Evolutionary conservation across 1,139 yeast genomes (phyloP).

Genomic region (Diutina ranongensis): DNA sequence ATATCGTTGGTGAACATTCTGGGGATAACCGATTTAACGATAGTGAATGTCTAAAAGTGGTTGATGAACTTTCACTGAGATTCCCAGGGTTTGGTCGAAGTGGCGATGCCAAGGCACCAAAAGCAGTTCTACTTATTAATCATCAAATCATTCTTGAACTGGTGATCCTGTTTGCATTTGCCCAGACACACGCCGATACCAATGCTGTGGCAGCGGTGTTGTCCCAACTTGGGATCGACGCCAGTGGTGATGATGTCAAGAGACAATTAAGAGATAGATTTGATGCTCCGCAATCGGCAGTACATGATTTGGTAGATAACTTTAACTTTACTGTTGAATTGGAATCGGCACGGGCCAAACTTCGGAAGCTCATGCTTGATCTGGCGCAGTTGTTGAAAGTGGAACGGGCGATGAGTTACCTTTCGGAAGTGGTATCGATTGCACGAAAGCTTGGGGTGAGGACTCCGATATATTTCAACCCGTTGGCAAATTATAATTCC

Average conservation of each 20-base stretch:
- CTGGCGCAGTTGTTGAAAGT: constrained; percentile 53
- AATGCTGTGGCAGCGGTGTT: constrained; percentile 63
- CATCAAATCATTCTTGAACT: constrained; percentile 72
- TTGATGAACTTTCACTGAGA: constrained; percentile 56
- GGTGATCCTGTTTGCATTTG: constrained; percentile 52
- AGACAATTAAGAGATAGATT: constrained; percentile 56
- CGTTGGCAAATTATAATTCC: constrained; percentile 73
- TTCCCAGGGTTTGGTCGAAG: constrained; percentile 51
- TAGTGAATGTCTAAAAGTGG: constrained; percentile 76
- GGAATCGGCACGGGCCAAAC: constrained; percentile 47
- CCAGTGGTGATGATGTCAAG: constrained; percentile 54
- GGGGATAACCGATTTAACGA: constrained; percentile 23
- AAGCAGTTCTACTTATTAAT: constrained; percentile 51
- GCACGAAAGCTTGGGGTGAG: constrained; percentile 42
- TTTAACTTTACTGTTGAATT: constrained; percentile 69
- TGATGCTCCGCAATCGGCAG: constrained; percentile 67
- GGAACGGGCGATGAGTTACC: constrained; percentile 50
- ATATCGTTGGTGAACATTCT: constrained; percentile 30
- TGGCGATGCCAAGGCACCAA: constrained; percentile 21
- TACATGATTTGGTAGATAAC: constrained; percentile 62
- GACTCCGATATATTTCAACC: constrained; percentile 36
- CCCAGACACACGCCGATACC: constrained; percentile 24
- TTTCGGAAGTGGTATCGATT: constrained; percentile 43
- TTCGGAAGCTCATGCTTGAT: constrained; percentile 64
- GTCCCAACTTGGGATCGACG: constrained; percentile 67